Conservation (phyloP, 1,139 yeast species). For the Candida neerlandica region DNA sequence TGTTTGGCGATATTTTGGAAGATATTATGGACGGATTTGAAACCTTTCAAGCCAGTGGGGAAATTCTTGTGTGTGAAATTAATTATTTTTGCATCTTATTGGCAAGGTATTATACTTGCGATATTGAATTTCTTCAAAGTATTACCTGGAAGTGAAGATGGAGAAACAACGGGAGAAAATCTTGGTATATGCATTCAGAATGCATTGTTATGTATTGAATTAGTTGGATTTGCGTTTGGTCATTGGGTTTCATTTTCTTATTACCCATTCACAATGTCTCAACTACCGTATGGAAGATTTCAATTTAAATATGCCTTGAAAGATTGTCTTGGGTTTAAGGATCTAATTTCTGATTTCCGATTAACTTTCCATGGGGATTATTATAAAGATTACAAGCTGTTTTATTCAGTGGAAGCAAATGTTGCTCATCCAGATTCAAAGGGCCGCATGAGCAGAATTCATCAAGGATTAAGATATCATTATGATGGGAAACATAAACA, state of each 20-base stretch:
- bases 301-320: slow-evolving; percentile 62
- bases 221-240: slow-evolving; percentile 82
- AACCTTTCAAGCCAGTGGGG: slow-evolving; percentile 84
- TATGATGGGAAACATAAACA: slow-evolving; percentile 79
- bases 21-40: slow-evolving; percentile 73
- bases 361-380: slow-evolving; percentile 71
- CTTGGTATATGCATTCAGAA: slow-evolving; percentile 69
- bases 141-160: slow-evolving; percentile 34
- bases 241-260: slow-evolving; percentile 88
- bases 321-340: slow-evolving; percentile 78
- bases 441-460: slow-evolving; percentile 71
- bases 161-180: slow-evolving; percentile 38
- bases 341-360: slow-evolving; percentile 75
- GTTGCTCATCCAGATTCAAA: slow-evolving; percentile 69
- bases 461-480: slow-evolving; percentile 81
- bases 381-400: slow-evolving; percentile 75
- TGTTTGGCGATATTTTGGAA: slow-evolving; percentile 92
- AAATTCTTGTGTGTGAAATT: slow-evolving; percentile 91
- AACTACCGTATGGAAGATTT: slow-evolving; percentile 70
- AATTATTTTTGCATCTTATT: slow-evolving; percentile 92
- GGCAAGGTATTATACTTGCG: slow-evolving; percentile 86
- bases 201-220: slow-evolving; percentile 78
- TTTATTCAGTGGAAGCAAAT: slow-evolving; percentile 76
- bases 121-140: slow-evolving; percentile 58
- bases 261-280: slow-evolving; percentile 63